Percentiles rank a stretch among this genome's conserved stretches.
These are phyloP conservation scores for Erigeron philadelphicus DNA, from an alignment of 140 eudicot genomes.

Conservation along the genomic window DNA sequence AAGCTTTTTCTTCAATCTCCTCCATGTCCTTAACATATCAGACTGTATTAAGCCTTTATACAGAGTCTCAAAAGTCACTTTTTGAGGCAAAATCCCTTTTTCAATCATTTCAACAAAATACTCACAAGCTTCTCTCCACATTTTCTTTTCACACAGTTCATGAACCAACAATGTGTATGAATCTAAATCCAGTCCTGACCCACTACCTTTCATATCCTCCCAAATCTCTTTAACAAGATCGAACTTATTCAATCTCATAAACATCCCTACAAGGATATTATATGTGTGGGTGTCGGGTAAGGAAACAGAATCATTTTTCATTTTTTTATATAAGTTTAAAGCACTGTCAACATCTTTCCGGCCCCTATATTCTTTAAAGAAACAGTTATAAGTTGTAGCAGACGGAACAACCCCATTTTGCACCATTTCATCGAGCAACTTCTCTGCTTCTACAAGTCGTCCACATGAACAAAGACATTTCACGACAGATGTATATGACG, in stretches of 20 bases:
- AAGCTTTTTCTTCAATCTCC: slow-evolving; percentile 79
- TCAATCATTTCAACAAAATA: slow-evolving; percentile 89
- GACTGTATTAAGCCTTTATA: slow-evolving; percentile 77
- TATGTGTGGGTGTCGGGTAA: slow-evolving; percentile 55
- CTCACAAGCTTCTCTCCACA: slow-evolving; percentile 76
- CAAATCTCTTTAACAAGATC: slow-evolving; percentile 65
- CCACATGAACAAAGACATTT: slow-evolving; percentile 90
- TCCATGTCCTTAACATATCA: slow-evolving; percentile 84
- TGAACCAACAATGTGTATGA: slow-evolving; percentile 79
- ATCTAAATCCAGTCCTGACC: slow-evolving; percentile 85
- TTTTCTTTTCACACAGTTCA: slow-evolving; percentile 61
- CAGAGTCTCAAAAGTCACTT: slow-evolving; percentile 78
- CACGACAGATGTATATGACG: slow-evolving; percentile 65
- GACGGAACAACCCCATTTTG: slow-evolving; percentile 55
- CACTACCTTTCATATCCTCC: slow-evolving; percentile 67
- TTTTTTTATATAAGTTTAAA: slow-evolving; percentile 50
- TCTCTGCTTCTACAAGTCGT: slow-evolving; percentile 55
- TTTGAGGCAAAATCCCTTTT: slow-evolving; percentile 85
- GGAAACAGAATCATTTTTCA: slow-evolving; percentile 47
- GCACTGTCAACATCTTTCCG: slow-evolving; percentile 77
- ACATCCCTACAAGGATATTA: slow-evolving; percentile 71
- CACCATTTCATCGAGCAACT: slow-evolving; percentile 62
- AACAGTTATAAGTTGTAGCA: slow-evolving; percentile 75
- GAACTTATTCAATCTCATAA: slow-evolving; percentile 43
- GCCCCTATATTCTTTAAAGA: slow-evolving; percentile 77